Evolutionary conservation across 345 rosid species (phyloP).

Genomic region (Cardamine chenopodiifolia): DNA sequence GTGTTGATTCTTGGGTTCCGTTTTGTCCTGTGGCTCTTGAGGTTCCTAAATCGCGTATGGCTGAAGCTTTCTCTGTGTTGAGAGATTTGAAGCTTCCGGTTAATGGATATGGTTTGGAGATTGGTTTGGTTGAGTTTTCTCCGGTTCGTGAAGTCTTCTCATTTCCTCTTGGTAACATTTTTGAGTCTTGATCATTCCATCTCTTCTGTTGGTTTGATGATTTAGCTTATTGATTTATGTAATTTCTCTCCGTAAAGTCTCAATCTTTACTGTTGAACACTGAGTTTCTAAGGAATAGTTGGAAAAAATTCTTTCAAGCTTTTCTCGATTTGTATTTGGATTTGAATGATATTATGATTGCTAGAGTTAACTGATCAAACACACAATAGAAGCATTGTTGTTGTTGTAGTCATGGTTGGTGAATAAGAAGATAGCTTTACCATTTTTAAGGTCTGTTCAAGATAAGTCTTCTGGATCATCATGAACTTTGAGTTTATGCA

Average conservation of each 20-base stretch:
- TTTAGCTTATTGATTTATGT: conserved; percentile 13
- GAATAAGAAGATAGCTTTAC: background rate
- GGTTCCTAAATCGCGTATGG: conserved; percentile 73
- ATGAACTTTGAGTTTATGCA: background rate
- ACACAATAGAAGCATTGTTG: background rate
- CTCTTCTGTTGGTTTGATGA: background rate
- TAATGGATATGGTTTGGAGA: conserved; percentile 82
- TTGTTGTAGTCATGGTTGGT: conserved; percentile 3
- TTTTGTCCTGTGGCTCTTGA: conserved; percentile 86
- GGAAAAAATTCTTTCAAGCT: conserved; percentile 5
- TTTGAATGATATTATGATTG: background rate
- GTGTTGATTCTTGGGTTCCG: conserved; percentile 76
- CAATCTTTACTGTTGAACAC: background rate
- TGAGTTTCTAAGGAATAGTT: background rate
- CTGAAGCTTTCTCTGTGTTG: conserved; percentile 82
- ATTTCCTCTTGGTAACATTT: conserved; percentile 66
- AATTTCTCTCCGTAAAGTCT: background rate
- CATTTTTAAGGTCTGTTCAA: background rate
- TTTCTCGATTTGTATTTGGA: background rate
- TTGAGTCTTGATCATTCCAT: conserved; percentile 49
- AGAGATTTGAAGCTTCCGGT: conserved; percentile 93
- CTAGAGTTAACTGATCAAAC: background rate
- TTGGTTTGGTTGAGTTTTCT: conserved; percentile 83
- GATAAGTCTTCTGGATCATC: background rate
- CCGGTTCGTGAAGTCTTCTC: conserved; percentile 85